Evolutionary conservation across 805 yeast species (phyloP), one percentile per base, ranked within the genome.

Genomic region (Teunomyces panamensis): DNA sequence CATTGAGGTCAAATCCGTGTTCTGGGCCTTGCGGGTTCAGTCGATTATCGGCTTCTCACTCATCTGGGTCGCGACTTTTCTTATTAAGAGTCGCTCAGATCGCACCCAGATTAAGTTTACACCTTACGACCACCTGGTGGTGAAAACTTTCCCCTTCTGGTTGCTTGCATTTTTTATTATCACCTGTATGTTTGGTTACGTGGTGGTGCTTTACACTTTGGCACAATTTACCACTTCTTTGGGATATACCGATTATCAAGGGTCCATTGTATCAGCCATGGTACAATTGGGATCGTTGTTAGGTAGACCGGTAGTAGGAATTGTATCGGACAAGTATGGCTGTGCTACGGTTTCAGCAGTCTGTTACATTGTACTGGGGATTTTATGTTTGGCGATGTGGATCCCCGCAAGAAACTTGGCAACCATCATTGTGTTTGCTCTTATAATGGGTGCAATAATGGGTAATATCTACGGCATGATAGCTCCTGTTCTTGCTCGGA

Each of bases 221-320:
- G 63, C 63, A 32, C 55, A 56, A 30, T 54, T 58, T 39, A 54
- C 61, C 33, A 55, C 59, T 1, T 54, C 60, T 4, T 29, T 60
- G 49, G 64, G 64, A 5, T 60, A 59, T 43, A 14, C 56, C 16
- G 47, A 55, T 6, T 52, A 54, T 47, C 62, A 59, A 43, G 64
- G 64, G 27, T 56, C 60, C n/a, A 55, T 60, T 3, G 53, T 57
- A n/a, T 48, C 60, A 3, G 64, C 64, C 11, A 55, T 59, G 61
- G 52, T 59, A 30, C 64, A 58, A 43, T 51, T 51, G 5, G 64
- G 64, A 8, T 55, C 61, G 1, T 48, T 49, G 10, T 26, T 54
- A 3, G 63, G 63, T 1, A 39, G 64, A 16, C 64, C 64, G 1
- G 3, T 54, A 0, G 51, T 59, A 30, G 64, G 64, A 16, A 13